Evolutionary conservation across 306 rosid species (phyloP).

Genomic region (Fragaria iinumae): DNA sequence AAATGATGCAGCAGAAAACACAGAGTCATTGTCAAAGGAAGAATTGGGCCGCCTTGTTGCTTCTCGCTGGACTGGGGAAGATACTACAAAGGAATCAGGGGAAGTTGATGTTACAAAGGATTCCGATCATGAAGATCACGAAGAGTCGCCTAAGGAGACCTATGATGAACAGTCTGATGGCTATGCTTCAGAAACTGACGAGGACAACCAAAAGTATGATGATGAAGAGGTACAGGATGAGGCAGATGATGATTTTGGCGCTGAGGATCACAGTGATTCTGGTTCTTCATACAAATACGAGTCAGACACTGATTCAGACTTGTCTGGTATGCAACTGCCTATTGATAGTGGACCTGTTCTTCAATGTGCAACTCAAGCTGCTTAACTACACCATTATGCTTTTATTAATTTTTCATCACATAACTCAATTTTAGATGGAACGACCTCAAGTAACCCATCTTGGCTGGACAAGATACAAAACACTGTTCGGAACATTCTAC

Average conservation of each 20-base stretch:
- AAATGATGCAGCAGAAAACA: conserved; percentile 49
- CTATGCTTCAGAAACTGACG: conserved; percentile 84
- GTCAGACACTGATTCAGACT: conserved; percentile 51
- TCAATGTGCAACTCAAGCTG: conserved; percentile 6
- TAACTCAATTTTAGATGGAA: conserved; percentile 41
- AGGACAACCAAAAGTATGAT: conserved; percentile 56
- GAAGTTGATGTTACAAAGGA: conserved; percentile 40
- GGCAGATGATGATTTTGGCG: conserved; percentile 50
- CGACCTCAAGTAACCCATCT: conserved; percentile 63
- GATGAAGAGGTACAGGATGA: conserved; percentile 52
- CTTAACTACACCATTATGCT: not conserved
- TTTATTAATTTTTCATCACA: not conserved
- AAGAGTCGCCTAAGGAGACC: conserved; percentile 37
- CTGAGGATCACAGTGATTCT: conserved; percentile 55
- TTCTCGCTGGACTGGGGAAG: conserved; percentile 97
- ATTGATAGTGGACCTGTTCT: conserved; percentile 14
- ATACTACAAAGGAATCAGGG: conserved; percentile 43
- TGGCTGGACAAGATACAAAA: conserved; percentile 82
- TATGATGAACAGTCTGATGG: conserved; percentile 58
- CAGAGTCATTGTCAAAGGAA: conserved; percentile 80
- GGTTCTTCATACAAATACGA: conserved; percentile 63
- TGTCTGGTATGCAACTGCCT: conserved; percentile 54
- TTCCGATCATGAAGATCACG: conserved; percentile 42
- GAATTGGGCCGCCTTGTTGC: conserved; percentile 98
- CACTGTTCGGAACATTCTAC: conserved; percentile 58